A percentile compares a stretch with the other conserved stretches of the same genome.
These are phyloP conservation scores for Lactarius tabidus DNA, from an alignment of 768 basidiomycete species.

Conservation along the genomic window DNA sequence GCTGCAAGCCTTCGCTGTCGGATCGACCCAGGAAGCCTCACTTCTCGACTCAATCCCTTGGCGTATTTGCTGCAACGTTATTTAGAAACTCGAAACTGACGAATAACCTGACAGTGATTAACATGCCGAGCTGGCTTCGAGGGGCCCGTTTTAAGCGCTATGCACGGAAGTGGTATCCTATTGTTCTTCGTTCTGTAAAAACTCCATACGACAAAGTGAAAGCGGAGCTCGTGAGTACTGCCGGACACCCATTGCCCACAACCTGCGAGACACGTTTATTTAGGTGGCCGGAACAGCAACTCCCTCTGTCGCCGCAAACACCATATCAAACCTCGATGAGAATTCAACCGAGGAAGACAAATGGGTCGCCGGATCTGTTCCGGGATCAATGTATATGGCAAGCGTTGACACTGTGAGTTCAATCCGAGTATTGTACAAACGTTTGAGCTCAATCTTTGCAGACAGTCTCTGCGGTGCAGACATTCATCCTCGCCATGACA, in stretches of 20 bases:
- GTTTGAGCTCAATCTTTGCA: not conserved
- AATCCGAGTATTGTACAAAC: accelerated
- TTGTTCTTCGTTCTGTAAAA: not conserved
- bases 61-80: not conserved
- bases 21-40: not conserved
- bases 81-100: not conserved
- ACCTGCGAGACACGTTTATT: no score
- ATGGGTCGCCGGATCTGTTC: not conserved
- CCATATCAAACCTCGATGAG: not conserved
- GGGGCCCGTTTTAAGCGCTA: not conserved
- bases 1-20: not conserved
- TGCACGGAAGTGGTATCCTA: not conserved
- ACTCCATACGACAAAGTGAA: not conserved
- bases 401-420: not conserved
- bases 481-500: not conserved
- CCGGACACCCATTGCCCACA: no score
- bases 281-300: not conserved
- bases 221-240: not conserved
- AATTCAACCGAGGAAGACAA: not conserved
- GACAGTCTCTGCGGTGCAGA: not conserved
- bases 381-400: not conserved
- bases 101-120: not conserved
- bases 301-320: not conserved
- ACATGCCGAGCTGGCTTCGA: not conserved
- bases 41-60: not conserved